These are phyloP conservation scores for Bruguiera hainesii DNA, from an alignment of 441 rosid species.

Conservation along the genomic window DNA sequence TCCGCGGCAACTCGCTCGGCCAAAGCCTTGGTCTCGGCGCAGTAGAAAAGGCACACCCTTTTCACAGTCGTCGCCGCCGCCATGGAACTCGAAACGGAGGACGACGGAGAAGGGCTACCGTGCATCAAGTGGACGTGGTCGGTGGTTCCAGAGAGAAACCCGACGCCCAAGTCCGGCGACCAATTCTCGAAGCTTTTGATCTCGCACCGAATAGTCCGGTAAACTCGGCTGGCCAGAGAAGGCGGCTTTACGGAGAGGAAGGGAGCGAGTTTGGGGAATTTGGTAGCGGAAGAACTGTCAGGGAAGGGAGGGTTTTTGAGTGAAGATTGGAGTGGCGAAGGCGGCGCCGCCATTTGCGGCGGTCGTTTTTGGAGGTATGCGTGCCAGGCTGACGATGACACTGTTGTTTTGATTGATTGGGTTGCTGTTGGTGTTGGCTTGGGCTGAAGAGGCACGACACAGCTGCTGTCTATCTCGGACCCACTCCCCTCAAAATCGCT, in stretches of 20 bases:
- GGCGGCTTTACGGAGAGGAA: not conserved
- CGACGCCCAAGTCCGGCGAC: slow-evolving; percentile 40
- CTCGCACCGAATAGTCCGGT: slow-evolving; percentile 30
- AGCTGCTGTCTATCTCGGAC: too few species aligned
- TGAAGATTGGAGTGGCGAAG: slow-evolving; percentile 10
- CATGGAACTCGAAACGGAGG: slow-evolving; percentile 44
- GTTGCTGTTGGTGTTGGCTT: too few species aligned
- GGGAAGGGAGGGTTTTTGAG: slow-evolving; percentile 1
- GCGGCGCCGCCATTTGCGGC: slow-evolving; percentile 20
- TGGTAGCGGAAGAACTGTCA: not conserved
- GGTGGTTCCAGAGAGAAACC: slow-evolving; percentile 39
- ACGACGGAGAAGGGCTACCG: slow-evolving; percentile 32
- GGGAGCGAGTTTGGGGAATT: slow-evolving; percentile 1
- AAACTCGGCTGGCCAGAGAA: not conserved
- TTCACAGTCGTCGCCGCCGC: slow-evolving; percentile 48
- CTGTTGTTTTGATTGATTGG: too few species aligned
- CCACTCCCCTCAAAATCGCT: too few species aligned
- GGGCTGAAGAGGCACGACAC: too few species aligned
- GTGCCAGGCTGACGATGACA: too few species aligned
- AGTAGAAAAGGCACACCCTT: slow-evolving; percentile 69
- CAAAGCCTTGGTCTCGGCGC: slow-evolving; percentile 64
- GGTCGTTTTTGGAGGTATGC: not conserved
- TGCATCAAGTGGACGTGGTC: slow-evolving; percentile 46
- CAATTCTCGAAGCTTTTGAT: slow-evolving; percentile 53
- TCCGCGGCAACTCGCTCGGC: slow-evolving; percentile 69